Percentiles rank a stretch among this genome's conserved stretches.
These are phyloP conservation scores for Pistacia integerrima DNA, from an alignment of 345 rosid species.

Conservation along the genomic window DNA sequence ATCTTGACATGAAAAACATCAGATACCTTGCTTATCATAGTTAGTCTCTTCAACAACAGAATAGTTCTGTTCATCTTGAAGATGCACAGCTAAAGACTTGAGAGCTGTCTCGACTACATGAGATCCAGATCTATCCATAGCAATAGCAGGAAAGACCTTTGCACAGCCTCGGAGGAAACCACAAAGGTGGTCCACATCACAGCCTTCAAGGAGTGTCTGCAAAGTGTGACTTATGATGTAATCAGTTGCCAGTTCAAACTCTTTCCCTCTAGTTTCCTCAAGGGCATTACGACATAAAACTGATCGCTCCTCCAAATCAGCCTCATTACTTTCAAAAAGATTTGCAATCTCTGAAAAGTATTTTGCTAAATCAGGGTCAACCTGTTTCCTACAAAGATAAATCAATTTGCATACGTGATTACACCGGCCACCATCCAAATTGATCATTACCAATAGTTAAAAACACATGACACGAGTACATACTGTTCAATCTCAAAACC, in stretches of 20 bases:
- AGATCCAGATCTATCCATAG: constrained; percentile 94
- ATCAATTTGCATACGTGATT: constrained; percentile 2
- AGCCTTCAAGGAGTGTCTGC: constrained; percentile 84
- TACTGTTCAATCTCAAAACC: background rate
- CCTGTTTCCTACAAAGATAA: constrained; percentile 62
- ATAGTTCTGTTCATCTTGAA: constrained; percentile 66
- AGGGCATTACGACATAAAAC: constrained; percentile 78
- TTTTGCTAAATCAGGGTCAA: constrained; percentile 79
- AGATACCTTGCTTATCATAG: constrained; percentile 72
- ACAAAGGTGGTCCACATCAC: constrained; percentile 82
- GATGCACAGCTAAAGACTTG: constrained; percentile 70
- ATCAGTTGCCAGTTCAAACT: constrained; percentile 85
- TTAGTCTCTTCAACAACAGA: constrained; percentile 66
- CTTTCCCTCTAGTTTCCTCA: constrained; percentile 85
- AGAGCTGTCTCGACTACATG: constrained; percentile 96
- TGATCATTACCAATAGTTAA: background rate
- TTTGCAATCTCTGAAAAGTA: constrained; percentile 81
- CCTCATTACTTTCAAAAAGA: constrained; percentile 74
- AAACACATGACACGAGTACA: background rate
- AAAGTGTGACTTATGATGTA: constrained; percentile 82
- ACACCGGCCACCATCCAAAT: background rate
- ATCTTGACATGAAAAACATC: constrained; percentile 4
- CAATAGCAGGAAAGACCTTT: constrained; percentile 66
- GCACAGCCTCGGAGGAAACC: constrained; percentile 69
- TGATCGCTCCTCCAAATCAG: constrained; percentile 74